Evolutionary conservation across 2,329 filamentous ascomycete genomes (phyloP).

Genomic region (Nemania sp.): DNA sequence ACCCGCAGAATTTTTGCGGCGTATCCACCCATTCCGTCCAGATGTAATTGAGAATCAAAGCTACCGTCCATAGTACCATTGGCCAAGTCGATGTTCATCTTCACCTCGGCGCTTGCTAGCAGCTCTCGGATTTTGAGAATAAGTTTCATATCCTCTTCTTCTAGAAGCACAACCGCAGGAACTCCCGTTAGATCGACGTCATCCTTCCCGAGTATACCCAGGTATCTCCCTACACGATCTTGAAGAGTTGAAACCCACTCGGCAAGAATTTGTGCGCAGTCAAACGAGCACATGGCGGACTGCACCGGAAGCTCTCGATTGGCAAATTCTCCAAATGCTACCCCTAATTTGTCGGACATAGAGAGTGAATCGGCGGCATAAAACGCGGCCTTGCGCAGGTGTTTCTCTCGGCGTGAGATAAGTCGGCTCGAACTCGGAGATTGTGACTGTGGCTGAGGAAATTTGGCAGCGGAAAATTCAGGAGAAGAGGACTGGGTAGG

Average conservation of each 20-base stretch:
- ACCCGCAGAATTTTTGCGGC: slow-evolving; percentile 86
- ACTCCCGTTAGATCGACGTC: slow-evolving; percentile 82
- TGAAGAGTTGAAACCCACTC: slow-evolving; percentile 96
- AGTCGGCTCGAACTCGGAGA: slow-evolving; percentile 54
- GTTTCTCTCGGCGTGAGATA: slow-evolving; percentile 82
- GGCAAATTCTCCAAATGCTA: slow-evolving; percentile 85
- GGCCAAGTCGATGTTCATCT: slow-evolving; percentile 72
- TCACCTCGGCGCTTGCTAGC: slow-evolving; percentile 79
- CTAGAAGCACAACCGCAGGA: slow-evolving; percentile 88
- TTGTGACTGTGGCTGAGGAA: slow-evolving; percentile 49
- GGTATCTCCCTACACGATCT: slow-evolving; percentile 88
- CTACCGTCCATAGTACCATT: slow-evolving; percentile 62
- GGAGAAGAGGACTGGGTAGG: slow-evolving; percentile 64
- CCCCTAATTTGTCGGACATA: slow-evolving; percentile 87
- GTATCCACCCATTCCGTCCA: slow-evolving; percentile 77
- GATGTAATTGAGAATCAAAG: slow-evolving; percentile 66
- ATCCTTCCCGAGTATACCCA: slow-evolving; percentile 88
- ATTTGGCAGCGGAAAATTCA: slow-evolving; percentile 58
- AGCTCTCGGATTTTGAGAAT: slow-evolving; percentile 86
- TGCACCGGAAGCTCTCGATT: slow-evolving; percentile 89
- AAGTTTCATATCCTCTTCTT: slow-evolving; percentile 90
- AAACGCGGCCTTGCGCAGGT: slow-evolving; percentile 92
- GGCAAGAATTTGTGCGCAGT: slow-evolving; percentile 92
- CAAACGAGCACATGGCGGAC: slow-evolving; percentile 90
- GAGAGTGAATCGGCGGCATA: slow-evolving; percentile 92